phyloP scores from a whole-genome alignment of 1,284 basidiomycete genomes.

The Ustilago nuda region DNA sequence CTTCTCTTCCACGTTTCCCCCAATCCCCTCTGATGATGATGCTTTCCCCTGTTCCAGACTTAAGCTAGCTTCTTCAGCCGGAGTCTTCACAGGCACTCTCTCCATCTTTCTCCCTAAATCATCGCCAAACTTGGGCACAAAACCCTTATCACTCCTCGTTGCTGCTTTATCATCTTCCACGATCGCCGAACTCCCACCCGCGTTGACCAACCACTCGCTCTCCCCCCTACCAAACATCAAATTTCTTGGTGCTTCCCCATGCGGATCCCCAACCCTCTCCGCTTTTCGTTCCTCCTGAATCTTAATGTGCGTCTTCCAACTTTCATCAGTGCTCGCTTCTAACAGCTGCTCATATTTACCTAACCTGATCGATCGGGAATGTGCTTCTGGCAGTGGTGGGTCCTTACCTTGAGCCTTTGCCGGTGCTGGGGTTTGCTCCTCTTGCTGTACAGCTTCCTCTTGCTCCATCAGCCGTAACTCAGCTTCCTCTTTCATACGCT shows the following conservation, averaged over 20 bases:
- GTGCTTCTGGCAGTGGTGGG: slow-evolving; percentile 2
- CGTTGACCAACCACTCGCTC: slow-evolving; percentile 49
- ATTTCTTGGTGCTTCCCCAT: slow-evolving; percentile 33
- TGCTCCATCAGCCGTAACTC: slow-evolving; percentile 12
- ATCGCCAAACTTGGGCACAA: slow-evolving; percentile 30
- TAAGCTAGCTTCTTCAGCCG: slow-evolving; percentile 27
- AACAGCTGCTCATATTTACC: slow-evolving; percentile 10
- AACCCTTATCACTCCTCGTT: background rate
- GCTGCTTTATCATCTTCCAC: background rate
- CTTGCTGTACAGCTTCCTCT: background rate
- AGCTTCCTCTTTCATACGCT: slow-evolving; percentile 31
- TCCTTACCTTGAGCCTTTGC: background rate
- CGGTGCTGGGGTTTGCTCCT: background rate
- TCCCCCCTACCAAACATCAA: slow-evolving; percentile 46
- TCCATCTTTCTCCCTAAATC: background rate
- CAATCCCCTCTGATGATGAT: background rate
- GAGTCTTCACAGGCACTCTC: slow-evolving; percentile 20
- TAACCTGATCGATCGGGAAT: slow-evolving; percentile 10
- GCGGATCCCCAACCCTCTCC: slow-evolving; percentile 27
- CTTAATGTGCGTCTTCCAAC: slow-evolving; percentile 3
- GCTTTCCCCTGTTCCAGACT: slow-evolving; percentile 10
- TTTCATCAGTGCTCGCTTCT: background rate
- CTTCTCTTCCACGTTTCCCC: background rate
- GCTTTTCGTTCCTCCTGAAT: slow-evolving; percentile 20
- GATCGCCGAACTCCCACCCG: slow-evolving; percentile 20